Evolutionary conservation across 139 green algal genomes (phyloP).

Genomic region (Tetraselmis striata): DNA sequence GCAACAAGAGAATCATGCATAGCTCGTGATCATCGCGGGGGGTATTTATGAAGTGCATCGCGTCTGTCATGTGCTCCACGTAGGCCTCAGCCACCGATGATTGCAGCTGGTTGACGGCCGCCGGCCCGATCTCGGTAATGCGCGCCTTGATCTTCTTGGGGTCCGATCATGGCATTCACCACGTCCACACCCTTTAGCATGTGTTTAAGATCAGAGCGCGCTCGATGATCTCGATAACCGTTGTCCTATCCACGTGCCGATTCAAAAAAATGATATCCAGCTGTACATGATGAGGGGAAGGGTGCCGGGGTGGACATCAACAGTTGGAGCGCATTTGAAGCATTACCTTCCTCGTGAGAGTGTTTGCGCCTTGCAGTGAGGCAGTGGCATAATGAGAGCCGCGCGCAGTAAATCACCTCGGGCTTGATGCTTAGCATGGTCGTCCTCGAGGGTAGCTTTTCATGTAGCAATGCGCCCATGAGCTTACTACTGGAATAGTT

Average conservation of each 20-base stretch:
- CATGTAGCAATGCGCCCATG: neutral
- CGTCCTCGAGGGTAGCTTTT: neutral
- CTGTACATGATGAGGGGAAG: too few species aligned
- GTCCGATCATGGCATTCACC: too few species aligned
- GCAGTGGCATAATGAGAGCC: too few species aligned
- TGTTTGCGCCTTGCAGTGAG: too few species aligned
- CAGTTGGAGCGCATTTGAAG: too few species aligned
- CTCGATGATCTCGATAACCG: too few species aligned
- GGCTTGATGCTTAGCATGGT: neutral
- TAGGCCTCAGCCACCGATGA: neutral
- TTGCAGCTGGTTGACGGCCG: neutral
- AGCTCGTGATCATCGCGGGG: neutral
- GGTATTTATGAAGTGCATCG: neutral
- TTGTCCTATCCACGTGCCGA: too few species aligned
- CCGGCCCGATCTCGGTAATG: neutral
- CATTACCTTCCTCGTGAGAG: too few species aligned
- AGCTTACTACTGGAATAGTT: neutral
- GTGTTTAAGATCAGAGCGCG: too few species aligned
- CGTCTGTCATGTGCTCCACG: neutral
- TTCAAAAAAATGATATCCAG: too few species aligned
- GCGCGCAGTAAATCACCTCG: neutral
- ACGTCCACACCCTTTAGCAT: too few species aligned
- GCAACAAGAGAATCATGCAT: neutral
- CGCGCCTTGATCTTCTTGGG: neutral
- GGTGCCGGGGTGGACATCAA: too few species aligned